Base-by-base conservation (phyloP, 1,139 yeast species). In the Candida neerlandica region DNA sequence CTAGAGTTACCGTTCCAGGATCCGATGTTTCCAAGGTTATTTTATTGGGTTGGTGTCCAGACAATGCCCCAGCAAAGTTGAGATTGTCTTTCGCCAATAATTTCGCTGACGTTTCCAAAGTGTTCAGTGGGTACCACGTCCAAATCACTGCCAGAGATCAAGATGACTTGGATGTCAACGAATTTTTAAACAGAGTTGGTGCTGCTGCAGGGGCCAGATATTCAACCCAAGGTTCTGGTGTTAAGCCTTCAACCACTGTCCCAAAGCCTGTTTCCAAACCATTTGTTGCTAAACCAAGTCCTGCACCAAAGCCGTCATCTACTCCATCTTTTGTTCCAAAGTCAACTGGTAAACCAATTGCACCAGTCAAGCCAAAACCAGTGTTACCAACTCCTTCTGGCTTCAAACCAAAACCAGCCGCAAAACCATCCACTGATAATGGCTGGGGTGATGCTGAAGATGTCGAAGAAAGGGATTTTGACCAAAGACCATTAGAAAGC, bases 201-300 rank as follows among this genome's bases (percentile, higher is more conserved):
- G 87, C 90, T 57, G 97, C 99, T 38, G 89, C 98, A 1, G 99
- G 99, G 59, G 97, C 99, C 21, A 84, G 96, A 64, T 94, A 94
- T 70, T 86, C 96, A 4, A 81, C 84, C 49, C 88, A 84, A 65
- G 48, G 48, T 29, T 50, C 57, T 18, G 48, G 51, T 9, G 42
- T 55, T 4, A 49, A 59, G 7, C 47, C 63, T 15, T 41, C 57
- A 34, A 49, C 54, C 14, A 32, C 51, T 41, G 41, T 48, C 14
- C 18, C 52, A 19, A 46, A 47, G 19, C 39, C 58, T 7, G 51
- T 46, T 41, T 46, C 60, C n/a, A 65, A 60, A 44, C 70, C 71
- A 32, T 44, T 52, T 32, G 56, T 54, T 16, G 50, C 64, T 19
- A 59, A 59, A 50, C 61, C 64, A 40, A 58, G 68, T 34, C 48